phyloP scores from a whole-genome alignment of 2,329 filamentous ascomycete genomes.

The Aureobasidium musti region DNA sequence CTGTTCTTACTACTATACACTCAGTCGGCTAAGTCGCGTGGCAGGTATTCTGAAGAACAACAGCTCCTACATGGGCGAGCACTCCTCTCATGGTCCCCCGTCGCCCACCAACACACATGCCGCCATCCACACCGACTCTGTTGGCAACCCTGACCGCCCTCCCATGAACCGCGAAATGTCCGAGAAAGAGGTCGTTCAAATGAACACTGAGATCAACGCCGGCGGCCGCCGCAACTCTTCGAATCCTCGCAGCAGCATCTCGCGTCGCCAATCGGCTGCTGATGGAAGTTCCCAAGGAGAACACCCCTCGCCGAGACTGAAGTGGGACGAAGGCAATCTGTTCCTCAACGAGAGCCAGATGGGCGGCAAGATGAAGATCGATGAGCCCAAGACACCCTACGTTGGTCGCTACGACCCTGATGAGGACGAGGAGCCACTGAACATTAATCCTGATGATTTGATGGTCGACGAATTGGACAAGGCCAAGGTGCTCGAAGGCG shows the following conservation, averaged over 20 bases:
- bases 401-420: conserved; percentile 86
- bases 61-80: conserved; percentile 56
- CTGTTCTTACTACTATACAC: neutral
- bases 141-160: conserved; percentile 43
- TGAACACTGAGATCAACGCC: conserved; percentile 93
- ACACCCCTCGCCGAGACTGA: conserved; percentile 71
- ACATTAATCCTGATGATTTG: conserved; percentile 69
- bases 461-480: conserved; percentile 68
- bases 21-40: neutral
- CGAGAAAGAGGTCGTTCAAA: conserved; percentile 85
- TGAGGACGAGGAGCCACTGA: conserved; percentile 74
- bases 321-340: conserved; percentile 98
- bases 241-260: conserved; percentile 64
- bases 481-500: conserved; percentile 43
- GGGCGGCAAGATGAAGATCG: conserved; percentile 96
- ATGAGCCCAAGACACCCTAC: conserved; percentile 97
- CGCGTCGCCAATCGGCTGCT: conserved; percentile 69
- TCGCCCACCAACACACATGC: conserved; percentile 49
- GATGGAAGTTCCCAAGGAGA: conserved; percentile 54
- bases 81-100: conserved; percentile 53
- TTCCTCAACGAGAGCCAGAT: conserved; percentile 97
- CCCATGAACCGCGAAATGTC: conserved; percentile 56
- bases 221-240: conserved; percentile 84
- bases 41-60: conserved; percentile 94
- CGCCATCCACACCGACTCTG: conserved; percentile 38